Evolutionary conservation across 2,329 filamentous ascomycete species (phyloP).

Genomic region (Aspergillus caelatus): DNA sequence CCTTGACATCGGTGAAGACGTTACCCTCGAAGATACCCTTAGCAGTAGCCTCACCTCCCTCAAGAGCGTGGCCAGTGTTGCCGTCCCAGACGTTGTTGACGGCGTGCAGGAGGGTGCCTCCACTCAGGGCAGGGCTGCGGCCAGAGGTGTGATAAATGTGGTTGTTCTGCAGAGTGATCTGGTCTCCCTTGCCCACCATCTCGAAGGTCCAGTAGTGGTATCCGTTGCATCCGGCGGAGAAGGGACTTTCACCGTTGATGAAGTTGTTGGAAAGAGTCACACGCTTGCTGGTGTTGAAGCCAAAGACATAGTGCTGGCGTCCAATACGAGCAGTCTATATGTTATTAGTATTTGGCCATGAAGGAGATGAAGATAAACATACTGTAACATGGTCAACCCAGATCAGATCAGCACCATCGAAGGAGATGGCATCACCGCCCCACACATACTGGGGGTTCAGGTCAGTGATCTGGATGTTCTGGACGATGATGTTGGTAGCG

Average conservation of each 20-base stretch:
- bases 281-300: slow-evolving; percentile 55
- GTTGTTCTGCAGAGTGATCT: slow-evolving; percentile 62
- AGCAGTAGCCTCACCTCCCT: slow-evolving; percentile 27
- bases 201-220: slow-evolving; percentile 53
- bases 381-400: slow-evolving; percentile 53
- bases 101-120: slow-evolving; percentile 61
- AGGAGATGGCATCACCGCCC: slow-evolving; percentile 59
- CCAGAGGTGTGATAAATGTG: slow-evolving; percentile 63
- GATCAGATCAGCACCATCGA: slow-evolving; percentile 42
- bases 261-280: slow-evolving; percentile 64
- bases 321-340: slow-evolving; percentile 55
- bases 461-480: slow-evolving; percentile 57
- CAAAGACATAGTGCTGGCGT: slow-evolving; percentile 63
- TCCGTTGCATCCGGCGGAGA: slow-evolving; percentile 60
- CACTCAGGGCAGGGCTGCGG: slow-evolving; percentile 59
- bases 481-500: slow-evolving; percentile 60
- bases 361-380: not conserved
- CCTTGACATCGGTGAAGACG: not conserved
- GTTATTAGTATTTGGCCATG: not conserved
- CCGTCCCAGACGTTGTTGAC: slow-evolving; percentile 63
- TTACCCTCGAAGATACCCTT: not conserved
- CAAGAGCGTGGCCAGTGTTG: slow-evolving; percentile 60
- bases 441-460: slow-evolving; percentile 59
- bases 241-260: slow-evolving; percentile 58
- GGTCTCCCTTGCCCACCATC: slow-evolving; percentile 57